phyloP scores from a whole-genome alignment of 2,329 filamentous ascomycete species.

The Fusarium temperatum region DNA sequence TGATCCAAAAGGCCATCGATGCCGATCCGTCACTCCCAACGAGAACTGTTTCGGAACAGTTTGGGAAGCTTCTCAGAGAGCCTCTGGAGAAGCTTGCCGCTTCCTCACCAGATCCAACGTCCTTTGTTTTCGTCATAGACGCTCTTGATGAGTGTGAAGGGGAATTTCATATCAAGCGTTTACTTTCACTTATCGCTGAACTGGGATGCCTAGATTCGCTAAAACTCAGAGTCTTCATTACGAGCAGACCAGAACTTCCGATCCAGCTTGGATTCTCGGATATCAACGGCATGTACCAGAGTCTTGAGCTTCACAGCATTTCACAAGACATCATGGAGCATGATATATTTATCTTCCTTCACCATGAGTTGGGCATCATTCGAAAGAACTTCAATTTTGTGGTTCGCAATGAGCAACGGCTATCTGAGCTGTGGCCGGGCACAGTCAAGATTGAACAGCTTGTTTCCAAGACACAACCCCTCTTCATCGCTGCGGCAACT shows the following conservation, averaged over 20 bases:
- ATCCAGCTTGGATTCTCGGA: neutral
- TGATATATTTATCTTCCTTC: neutral
- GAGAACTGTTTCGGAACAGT: neutral
- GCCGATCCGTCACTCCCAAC: neutral
- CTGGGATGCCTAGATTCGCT: neutral
- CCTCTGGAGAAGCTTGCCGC: neutral
- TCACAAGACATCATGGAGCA: neutral
- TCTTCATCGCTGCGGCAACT: neutral
- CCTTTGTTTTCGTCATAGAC: neutral
- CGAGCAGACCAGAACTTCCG: neutral
- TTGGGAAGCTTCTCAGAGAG: neutral
- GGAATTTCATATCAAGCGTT: rapidly evolving
- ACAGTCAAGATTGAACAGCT: neutral
- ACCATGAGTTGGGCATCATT: neutral
- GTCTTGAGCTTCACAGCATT: neutral
- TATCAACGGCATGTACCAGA: neutral
- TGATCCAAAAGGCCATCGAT: neutral
- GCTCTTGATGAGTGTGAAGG: neutral
- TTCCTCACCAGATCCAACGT: rapidly evolving
- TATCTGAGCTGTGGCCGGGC: neutral
- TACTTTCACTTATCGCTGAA: neutral
- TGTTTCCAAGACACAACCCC: neutral
- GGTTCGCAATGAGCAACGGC: rapidly evolving
- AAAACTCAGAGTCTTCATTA: neutral
- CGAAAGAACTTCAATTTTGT: neutral